Base-by-base conservation (phyloP, 139 green algal genomes). In the Tetraselmis chui region DNA sequence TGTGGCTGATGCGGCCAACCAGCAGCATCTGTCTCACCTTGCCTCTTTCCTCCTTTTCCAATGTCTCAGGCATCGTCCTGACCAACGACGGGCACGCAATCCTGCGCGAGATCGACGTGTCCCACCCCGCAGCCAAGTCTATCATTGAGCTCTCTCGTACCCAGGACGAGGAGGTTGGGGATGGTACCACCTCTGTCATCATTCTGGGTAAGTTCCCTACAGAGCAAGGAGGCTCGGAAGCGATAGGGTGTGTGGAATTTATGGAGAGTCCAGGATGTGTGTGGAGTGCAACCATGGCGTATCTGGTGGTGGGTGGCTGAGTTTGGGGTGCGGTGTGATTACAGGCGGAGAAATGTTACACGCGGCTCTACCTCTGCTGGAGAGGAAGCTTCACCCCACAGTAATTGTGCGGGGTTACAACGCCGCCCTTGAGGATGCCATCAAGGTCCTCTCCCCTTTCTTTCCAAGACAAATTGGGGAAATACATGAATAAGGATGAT, bases 81-180 rank as follows among this genome's bases (percentile, higher is more conserved):
- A 99, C 97, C 23, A 99, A 99, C 82, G 97, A 99, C 81, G 97
- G 97, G 29, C 97, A 99, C 82, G 97, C 97, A 1, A 99, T 99
- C 59, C 84, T 99, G 76, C 89, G 97, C 23, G 97, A 99, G 81
- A 98, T 99, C 77, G 97, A 99, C 76, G 97, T 99, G 0, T 89
- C 87, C 2, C 97, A 99, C 84, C 97, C 97, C 74, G 97, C 97
- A 67, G 97, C 97, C 32, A 99, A 99, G 94, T 95, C 90, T 59
- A 98, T 99, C 90, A 99, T 99, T 59, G 96, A 99, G 91, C 88
- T 99, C 1, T 97, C 91, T 83, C 83, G 96, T 27, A 99, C 97
- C 1, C 97, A 99, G 86, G 96, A 98, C 82, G 95, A 98, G 89
- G 95, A 98, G 85, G 95, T 99, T n/a, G 97, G 97, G 0, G 97